These are phyloP conservation scores for Pulveroboletus sp. DNA, from an alignment of 768 basidiomycete species.

Conservation along the genomic window DNA sequence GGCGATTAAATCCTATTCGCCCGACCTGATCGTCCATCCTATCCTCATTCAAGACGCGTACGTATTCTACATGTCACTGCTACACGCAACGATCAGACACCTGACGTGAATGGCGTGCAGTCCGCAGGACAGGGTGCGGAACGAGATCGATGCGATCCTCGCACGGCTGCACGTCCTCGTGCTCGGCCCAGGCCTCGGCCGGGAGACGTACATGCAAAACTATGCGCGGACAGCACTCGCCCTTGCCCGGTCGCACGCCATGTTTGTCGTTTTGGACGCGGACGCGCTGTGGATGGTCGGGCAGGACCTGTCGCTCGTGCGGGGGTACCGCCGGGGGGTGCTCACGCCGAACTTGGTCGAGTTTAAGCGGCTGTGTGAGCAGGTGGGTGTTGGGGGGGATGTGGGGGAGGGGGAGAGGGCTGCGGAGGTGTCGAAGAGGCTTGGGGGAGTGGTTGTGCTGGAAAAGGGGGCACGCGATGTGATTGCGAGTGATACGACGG, in stretches of 20 bases:
- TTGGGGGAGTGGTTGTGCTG: constrained; percentile 88
- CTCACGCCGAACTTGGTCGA: constrained; percentile 95
- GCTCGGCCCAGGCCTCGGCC: constrained; percentile 91
- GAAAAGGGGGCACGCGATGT: constrained; percentile 86
- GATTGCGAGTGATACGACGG: constrained; percentile 74
- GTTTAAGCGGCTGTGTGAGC: constrained; percentile 80
- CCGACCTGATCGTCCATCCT: constrained; percentile 96
- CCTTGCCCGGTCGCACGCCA: constrained; percentile 68
- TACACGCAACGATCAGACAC: neutral
- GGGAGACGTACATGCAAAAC: constrained; percentile 85
- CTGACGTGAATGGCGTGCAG: constrained; percentile 30
- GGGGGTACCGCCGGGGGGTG: constrained; percentile 84
- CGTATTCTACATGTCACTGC: constrained; percentile 21
- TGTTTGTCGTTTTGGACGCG: constrained; percentile 93
- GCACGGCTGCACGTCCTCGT: constrained; percentile 89
- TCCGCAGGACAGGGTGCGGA: constrained; percentile 43
- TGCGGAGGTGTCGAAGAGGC: constrained; percentile 60
- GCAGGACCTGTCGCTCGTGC: constrained; percentile 66
- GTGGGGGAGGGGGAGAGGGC: constrained; percentile 58
- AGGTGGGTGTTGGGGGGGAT: constrained; percentile 58
- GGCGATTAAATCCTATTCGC: constrained; percentile 96
- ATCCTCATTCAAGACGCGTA: constrained; percentile 73
- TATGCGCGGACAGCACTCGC: constrained; percentile 75
- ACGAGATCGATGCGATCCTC: constrained; percentile 64
- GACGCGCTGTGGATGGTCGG: constrained; percentile 87